These are phyloP conservation scores for Pseudovirgaria hyperparasitica DNA, from an alignment of 2,329 filamentous ascomycete genomes.

Conservation along the genomic window DNA sequence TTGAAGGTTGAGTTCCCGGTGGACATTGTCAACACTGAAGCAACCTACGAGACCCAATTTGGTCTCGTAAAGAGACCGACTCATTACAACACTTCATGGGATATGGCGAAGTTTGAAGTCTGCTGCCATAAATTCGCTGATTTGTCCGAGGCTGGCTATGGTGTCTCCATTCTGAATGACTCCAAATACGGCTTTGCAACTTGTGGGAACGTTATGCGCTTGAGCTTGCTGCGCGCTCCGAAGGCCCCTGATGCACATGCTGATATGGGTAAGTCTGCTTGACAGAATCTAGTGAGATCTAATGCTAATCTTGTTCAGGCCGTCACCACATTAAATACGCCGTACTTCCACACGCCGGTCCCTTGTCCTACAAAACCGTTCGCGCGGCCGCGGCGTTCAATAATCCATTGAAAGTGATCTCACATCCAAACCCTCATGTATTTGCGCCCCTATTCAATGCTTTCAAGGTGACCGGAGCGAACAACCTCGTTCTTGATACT, in stretches of 20 bases:
- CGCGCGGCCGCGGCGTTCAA: constrained; percentile 85
- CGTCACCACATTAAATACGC: constrained; percentile 78
- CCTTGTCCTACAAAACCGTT: constrained; percentile 60
- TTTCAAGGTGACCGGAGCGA: constrained; percentile 51
- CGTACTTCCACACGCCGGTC: constrained; percentile 71
- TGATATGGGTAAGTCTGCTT: constrained; percentile 54
- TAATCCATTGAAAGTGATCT: constrained; percentile 54
- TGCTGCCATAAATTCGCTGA: constrained; percentile 94
- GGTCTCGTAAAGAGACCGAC: constrained; percentile 81
- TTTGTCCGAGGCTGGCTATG: constrained; percentile 75
- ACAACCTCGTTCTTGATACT: constrained; percentile 68
- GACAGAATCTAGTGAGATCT: constrained; percentile 1
- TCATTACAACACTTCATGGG: constrained; percentile 96
- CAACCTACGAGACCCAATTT: constrained; percentile 90
- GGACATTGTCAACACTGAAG: constrained; percentile 79
- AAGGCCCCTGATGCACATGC: constrained; percentile 90
- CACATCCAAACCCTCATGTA: constrained; percentile 15
- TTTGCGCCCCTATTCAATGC: constrained; percentile 32
- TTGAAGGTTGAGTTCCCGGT: constrained; percentile 98
- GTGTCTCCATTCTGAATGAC: constrained; percentile 87
- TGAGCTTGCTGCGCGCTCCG: constrained; percentile 72
- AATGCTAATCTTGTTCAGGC: constrained; percentile 22
- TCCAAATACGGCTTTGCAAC: constrained; percentile 95
- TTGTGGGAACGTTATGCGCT: constrained; percentile 74
- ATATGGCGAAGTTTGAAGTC: constrained; percentile 96